phyloP scores from a whole-genome alignment of 495 filamentous ascomycete species.

The Aspergillus heteromorphus region DNA sequence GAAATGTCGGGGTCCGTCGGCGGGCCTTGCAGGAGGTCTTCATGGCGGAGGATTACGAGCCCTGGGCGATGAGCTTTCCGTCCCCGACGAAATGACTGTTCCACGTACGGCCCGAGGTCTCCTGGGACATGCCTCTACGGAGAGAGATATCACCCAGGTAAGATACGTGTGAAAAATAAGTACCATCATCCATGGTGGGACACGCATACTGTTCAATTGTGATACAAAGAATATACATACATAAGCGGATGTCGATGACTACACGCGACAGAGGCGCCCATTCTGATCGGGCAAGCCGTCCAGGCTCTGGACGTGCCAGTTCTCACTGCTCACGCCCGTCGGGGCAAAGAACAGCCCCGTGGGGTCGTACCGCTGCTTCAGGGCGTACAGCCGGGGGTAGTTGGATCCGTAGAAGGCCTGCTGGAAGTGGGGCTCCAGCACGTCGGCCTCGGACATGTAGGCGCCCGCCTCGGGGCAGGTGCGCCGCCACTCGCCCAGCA shows the following conservation, averaged over 20 bases:
- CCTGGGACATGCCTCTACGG: too few relatives aligned
- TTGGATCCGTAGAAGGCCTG: conserved; percentile 56
- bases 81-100: not conserved
- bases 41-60: conserved; percentile 6
- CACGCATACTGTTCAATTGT: too few relatives aligned
- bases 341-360: conserved; percentile 49
- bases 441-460: conserved; percentile 42
- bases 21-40: conserved; percentile 9
- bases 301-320: conserved; percentile 34
- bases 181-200: too few relatives aligned
- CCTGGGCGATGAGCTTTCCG: conserved; percentile 4
- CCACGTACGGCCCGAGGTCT: too few relatives aligned
- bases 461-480: conserved; percentile 31
- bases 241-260: too few relatives aligned
- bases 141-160: too few relatives aligned
- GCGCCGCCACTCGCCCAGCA: conserved; percentile 48
- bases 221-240: too few relatives aligned
- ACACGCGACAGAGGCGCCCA: conserved; percentile 27
- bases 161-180: too few relatives aligned
- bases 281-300: conserved; percentile 32
- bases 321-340: conserved; percentile 50
- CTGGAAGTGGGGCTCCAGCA: conserved; percentile 59
- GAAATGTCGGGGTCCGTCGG: conserved; percentile 7
- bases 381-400: conserved; percentile 42
- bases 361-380: conserved; percentile 55